Conservation (phyloP, 805 yeast species). For the Starmerella vitae region DNA sequence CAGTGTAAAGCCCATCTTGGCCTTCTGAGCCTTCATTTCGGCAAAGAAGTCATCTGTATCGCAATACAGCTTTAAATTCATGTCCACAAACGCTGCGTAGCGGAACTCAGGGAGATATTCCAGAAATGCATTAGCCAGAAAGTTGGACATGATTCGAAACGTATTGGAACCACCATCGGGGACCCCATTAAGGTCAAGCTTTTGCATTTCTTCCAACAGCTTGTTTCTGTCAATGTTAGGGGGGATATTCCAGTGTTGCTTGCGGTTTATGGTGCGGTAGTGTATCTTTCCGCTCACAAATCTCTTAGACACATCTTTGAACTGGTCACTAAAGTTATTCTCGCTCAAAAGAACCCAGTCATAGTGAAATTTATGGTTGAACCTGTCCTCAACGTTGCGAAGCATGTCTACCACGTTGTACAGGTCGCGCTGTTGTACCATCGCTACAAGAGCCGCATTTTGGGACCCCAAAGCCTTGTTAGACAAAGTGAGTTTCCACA, state of each 20-base stretch:
- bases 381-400: conserved; percentile 65
- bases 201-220: conserved; percentile 55
- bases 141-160: conserved; percentile 94
- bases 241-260: conserved; percentile 59
- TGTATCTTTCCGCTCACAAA: conserved; percentile 49
- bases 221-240: conserved; percentile 38
- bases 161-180: conserved; percentile 72
- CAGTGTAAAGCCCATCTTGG: conserved; percentile 76
- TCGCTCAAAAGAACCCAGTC: conserved; percentile 88
- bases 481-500: no score
- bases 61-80: conserved; percentile 79
- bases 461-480: no score
- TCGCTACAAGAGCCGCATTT: conserved; percentile 12
- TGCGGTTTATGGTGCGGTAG: conserved; percentile 51
- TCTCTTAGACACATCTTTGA: conserved; percentile 38
- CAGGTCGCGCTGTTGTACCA: conserved; percentile 10
- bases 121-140: conserved; percentile 70
- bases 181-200: conserved; percentile 31
- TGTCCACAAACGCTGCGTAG: conserved; percentile 97
- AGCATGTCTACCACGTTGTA: conserved; percentile 4
- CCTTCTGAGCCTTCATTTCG: conserved; percentile 56
- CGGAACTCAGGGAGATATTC: conserved; percentile 61
- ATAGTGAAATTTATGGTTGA: conserved; percentile 86
- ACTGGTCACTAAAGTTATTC: conserved; percentile 54
- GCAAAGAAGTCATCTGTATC: conserved; percentile 83